A percentile compares a stretch with the other conserved stretches of the same genome.
These are phyloP conservation scores for Pleurotus pulmonarius DNA, from an alignment of 768 basidiomycete genomes.

Conservation along the genomic window DNA sequence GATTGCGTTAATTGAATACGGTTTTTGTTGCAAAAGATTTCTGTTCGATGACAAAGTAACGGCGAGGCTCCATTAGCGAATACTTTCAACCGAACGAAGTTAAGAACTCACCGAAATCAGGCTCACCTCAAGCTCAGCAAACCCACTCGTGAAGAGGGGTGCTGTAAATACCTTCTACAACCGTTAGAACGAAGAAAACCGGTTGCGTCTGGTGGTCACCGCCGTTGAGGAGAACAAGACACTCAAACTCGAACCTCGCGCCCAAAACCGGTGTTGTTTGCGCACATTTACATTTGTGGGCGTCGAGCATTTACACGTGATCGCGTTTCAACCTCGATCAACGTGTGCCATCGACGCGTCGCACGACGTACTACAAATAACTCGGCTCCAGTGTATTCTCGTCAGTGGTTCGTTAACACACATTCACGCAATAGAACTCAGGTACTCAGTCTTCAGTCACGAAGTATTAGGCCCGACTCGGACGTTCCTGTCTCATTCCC, in stretches of 20 bases:
- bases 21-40: neutral
- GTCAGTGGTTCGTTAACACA: too few species aligned
- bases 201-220: conserved; percentile 1
- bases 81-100: neutral
- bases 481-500: too few species aligned
- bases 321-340: conserved; percentile 1
- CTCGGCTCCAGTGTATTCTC: too few species aligned
- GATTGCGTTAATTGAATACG: conserved; percentile 3
- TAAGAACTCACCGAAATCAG: conserved; percentile 1
- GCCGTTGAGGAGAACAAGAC: conserved; percentile 6
- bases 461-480: too few species aligned
- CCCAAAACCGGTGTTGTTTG: neutral
- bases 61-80: neutral
- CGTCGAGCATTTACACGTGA: neutral
- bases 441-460: too few species aligned
- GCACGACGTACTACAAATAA: too few species aligned
- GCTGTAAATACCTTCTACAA: conserved; percentile 3
- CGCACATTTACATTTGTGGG: conserved; percentile 2
- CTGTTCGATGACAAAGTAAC: neutral
- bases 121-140: conserved; percentile 5
- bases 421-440: too few species aligned
- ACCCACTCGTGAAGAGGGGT: neutral
- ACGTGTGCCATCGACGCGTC: too few species aligned
- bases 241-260: neutral
- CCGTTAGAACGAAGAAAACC: neutral